These are phyloP conservation scores for Auricularia sp. DNA, from an alignment of 768 basidiomycete genomes.

Conservation along the genomic window DNA sequence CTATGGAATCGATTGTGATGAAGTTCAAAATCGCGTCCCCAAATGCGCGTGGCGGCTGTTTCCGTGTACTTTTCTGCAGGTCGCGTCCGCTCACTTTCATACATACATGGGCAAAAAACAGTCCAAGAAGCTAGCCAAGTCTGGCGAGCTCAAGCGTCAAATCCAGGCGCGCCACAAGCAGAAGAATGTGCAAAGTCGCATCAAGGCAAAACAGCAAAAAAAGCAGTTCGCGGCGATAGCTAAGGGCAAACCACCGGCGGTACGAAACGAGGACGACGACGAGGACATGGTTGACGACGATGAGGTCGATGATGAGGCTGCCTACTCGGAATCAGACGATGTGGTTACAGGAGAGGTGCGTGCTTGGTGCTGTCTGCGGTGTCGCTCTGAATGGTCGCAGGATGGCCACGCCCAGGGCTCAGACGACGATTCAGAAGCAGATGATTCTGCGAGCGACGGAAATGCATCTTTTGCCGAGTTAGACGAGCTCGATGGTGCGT, in stretches of 20 bases:
- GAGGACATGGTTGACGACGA: constrained; percentile 32
- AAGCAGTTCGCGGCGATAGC: constrained; percentile 33
- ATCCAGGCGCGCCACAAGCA: constrained; percentile 78
- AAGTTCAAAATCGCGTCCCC: not conserved
- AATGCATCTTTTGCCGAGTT: constrained; percentile 65
- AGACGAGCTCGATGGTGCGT: constrained; percentile 63
- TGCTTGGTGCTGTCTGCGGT: constrained; percentile 1
- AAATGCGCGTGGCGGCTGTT: not conserved
- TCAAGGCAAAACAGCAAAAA: constrained; percentile 61
- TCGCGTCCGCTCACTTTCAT: not conserved
- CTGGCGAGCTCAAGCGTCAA: constrained; percentile 78
- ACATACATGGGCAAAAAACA: constrained; percentile 47
- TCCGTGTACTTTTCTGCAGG: not conserved
- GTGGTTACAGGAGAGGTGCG: not conserved
- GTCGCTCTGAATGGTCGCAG: not conserved
- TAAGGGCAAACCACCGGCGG: constrained; percentile 23
- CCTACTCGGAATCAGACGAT: not conserved
- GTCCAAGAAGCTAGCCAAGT: constrained; percentile 79
- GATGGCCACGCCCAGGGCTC: constrained; percentile 10
- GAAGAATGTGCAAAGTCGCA: constrained; percentile 64
- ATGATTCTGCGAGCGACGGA: constrained; percentile 35
- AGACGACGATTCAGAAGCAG: constrained; percentile 10
- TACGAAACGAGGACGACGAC: constrained; percentile 25
- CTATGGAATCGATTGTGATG: too few relatives aligned
- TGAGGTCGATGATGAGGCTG: constrained; percentile 32